These are phyloP conservation scores for Citrus australasica DNA, from an alignment of 345 rosid species.

Conservation along the genomic window DNA sequence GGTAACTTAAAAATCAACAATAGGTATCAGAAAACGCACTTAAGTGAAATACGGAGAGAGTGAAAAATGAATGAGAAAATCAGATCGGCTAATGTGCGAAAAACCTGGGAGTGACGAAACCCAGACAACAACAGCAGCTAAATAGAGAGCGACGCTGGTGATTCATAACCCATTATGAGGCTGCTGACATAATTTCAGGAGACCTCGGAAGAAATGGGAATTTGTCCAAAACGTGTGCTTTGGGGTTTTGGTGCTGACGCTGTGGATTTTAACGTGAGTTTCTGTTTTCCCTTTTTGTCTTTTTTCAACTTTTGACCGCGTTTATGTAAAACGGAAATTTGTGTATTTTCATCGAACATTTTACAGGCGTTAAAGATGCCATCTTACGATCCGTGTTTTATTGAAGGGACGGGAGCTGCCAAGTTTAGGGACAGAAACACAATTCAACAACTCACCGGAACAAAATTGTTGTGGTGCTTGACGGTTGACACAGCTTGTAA, in stretches of 20 bases:
- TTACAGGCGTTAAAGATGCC: not conserved
- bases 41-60: not conserved
- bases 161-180: not conserved
- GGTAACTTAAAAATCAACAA: not conserved
- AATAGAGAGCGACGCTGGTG: not conserved
- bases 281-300: not conserved
- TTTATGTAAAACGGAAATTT: not conserved
- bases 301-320: not conserved
- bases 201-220: not conserved
- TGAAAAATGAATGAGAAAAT: not conserved
- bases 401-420: too few species aligned
- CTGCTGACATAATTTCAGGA: not conserved
- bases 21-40: not conserved
- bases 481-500: too few species aligned
- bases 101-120: slow-evolving; percentile 10
- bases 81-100: not conserved
- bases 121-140: not conserved
- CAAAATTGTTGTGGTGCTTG: too few species aligned
- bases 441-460: too few species aligned
- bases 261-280: not conserved
- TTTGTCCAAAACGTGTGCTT: not conserved
- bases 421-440: too few species aligned
- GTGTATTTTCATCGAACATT: not conserved
- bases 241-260: not conserved
- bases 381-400: too few species aligned